Percentiles rank a stretch among this genome's conserved stretches.
These are phyloP conservation scores for Phaseolus lunatus DNA, from an alignment of 306 rosid genomes.

Conservation along the genomic window DNA sequence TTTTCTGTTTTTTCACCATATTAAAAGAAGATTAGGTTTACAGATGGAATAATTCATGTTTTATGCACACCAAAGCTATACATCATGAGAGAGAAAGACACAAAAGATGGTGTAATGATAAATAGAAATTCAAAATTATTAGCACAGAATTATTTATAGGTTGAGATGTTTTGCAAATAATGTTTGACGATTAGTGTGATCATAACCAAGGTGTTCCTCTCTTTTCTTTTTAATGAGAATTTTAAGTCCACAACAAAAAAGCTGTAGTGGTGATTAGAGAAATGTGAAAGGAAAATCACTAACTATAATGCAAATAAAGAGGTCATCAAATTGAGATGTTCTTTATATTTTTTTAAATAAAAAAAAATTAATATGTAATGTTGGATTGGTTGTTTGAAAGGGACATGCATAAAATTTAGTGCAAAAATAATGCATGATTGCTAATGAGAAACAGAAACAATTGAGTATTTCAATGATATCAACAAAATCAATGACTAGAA, in stretches of 20 bases:
- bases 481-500: conserved; percentile 3
- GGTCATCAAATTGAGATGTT: not conserved
- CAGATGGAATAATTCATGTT: not conserved
- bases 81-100: not conserved
- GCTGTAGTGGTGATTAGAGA: not conserved
- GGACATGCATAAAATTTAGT: not conserved
- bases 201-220: not conserved
- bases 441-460: not conserved
- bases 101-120: no score
- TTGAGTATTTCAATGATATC: not conserved
- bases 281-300: not conserved
- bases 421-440: not conserved
- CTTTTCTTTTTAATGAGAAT: not conserved
- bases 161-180: no score
- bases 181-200: not conserved
- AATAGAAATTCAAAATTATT: no score
- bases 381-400: not conserved
- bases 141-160: no score
- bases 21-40: not conserved
- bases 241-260: not conserved
- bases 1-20: not conserved
- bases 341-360: not conserved
- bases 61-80: not conserved
- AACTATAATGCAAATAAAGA: conserved; percentile 13
- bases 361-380: not conserved